Percentiles rank a stretch among this genome's conserved stretches.
These are phyloP conservation scores for Entomortierella lignicola DNA, from an alignment of 192 early-diverging fungal species.

Conservation along the genomic window DNA sequence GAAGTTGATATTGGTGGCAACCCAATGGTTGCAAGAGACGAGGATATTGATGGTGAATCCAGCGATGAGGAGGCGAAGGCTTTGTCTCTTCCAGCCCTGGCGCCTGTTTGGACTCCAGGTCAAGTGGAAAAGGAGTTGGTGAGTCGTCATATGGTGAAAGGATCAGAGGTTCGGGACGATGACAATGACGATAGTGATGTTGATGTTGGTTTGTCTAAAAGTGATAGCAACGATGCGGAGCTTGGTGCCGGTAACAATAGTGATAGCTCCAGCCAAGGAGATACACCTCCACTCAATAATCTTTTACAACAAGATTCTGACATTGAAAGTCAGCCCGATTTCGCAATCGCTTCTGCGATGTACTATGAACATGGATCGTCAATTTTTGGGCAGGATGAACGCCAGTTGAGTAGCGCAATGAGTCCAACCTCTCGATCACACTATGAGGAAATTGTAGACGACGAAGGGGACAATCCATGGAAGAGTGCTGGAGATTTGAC, in stretches of 20 bases:
- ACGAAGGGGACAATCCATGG: slow-evolving; percentile 50
- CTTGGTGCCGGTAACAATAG: slow-evolving; percentile 5
- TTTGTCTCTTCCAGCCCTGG: not conserved
- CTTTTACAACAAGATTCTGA: slow-evolving; percentile 47
- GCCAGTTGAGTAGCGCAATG: slow-evolving; percentile 18
- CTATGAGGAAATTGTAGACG: slow-evolving; percentile 62
- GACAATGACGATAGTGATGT: slow-evolving; percentile 1
- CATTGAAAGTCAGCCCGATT: slow-evolving; percentile 35
- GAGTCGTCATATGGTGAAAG: slow-evolving; percentile 20
- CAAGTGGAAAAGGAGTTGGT: slow-evolving; percentile 16
- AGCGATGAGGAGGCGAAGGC: slow-evolving; percentile 20
- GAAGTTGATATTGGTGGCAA: slow-evolving; percentile 25
- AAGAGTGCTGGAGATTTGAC: slow-evolving; percentile 24
- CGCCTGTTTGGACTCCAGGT: slow-evolving; percentile 9
- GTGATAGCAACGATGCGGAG: slow-evolving; percentile 4
- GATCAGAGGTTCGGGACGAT: slow-evolving; percentile 4
- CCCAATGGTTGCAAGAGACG: slow-evolving; percentile 65
- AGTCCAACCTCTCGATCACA: slow-evolving; percentile 14
- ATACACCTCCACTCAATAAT: not conserved
- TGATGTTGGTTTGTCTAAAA: too few relatives aligned
- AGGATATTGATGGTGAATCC: slow-evolving; percentile 57
- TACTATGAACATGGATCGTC: slow-evolving; percentile 34
- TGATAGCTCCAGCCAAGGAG: slow-evolving; percentile 4
- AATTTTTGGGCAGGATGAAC: slow-evolving; percentile 27
- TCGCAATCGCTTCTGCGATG: slow-evolving; percentile 37